Percentiles rank a stretch among this genome's conserved stretches.
These are phyloP conservation scores for Xylariomycetidae sp. DNA, from an alignment of 2,329 filamentous ascomycete species.

Conservation along the genomic window DNA sequence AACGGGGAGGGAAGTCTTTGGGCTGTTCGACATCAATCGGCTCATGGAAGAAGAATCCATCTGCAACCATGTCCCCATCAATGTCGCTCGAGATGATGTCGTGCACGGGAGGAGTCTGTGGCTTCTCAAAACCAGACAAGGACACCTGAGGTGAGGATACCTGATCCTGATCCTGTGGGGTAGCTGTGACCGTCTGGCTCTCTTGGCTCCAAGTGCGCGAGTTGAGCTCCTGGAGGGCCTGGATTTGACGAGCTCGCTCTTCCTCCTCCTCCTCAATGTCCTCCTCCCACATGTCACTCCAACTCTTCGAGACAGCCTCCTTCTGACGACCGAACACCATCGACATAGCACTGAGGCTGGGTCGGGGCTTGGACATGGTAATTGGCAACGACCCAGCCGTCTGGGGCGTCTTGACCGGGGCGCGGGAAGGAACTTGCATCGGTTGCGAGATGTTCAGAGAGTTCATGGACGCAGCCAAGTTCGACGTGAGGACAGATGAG, in stretches of 20 bases:
- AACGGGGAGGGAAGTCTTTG: constrained; percentile 38
- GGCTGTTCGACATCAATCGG: constrained; percentile 36
- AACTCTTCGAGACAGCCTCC: constrained; percentile 89
- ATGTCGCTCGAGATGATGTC: constrained; percentile 40
- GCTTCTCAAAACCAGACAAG: constrained; percentile 36
- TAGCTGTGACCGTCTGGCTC: constrained; percentile 47
- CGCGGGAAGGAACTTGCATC: constrained; percentile 35
- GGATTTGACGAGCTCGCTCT: constrained; percentile 53
- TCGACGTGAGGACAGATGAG: constrained; percentile 79
- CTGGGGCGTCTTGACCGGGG: constrained; percentile 48
- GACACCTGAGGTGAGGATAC: constrained; percentile 37
- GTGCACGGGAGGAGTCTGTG: constrained; percentile 30
- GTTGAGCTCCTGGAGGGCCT: constrained; percentile 60
- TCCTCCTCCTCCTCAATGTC: constrained; percentile 72
- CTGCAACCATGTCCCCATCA: constrained; percentile 60
- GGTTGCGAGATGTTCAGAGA: constrained; percentile 55
- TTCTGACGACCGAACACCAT: constrained; percentile 73
- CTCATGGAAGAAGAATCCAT: constrained; percentile 71
- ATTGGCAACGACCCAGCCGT: constrained; percentile 71
- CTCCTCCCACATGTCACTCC: constrained; percentile 98
- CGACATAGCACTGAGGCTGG: constrained; percentile 64
- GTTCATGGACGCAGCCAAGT: constrained; percentile 73
- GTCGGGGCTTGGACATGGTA: constrained; percentile 68
- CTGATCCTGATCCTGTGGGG: constrained; percentile 30
- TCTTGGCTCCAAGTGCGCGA: constrained; percentile 75